Evolutionary conservation across 805 yeast genomes (phyloP).

Genomic region (Saturnispora serradocipensis): DNA sequence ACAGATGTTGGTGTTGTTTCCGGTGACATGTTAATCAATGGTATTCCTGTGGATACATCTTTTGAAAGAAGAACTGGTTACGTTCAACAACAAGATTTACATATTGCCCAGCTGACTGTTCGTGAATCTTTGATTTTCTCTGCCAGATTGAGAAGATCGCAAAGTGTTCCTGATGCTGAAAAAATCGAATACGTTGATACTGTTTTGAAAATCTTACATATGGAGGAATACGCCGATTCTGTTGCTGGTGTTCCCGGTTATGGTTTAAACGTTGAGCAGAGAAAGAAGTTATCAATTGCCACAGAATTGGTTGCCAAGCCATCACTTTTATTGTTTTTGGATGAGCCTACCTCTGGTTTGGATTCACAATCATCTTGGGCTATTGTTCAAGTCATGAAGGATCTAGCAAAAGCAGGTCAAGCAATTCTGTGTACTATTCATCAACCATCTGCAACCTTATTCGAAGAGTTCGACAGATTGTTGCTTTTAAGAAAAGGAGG

Average conservation of each 20-base stretch:
- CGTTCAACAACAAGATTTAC: slow-evolving; percentile 49
- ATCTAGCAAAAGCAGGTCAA: slow-evolving; percentile 43
- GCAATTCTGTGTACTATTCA: slow-evolving; percentile 51
- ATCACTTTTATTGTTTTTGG: slow-evolving; percentile 41
- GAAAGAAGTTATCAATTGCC: slow-evolving; percentile 45
- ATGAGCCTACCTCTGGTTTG: slow-evolving; percentile 50
- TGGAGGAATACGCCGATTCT: slow-evolving; percentile 45
- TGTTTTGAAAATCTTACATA: slow-evolving; percentile 31
- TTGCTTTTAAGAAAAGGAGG: slow-evolving; percentile 42
- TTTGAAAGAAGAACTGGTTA: slow-evolving; percentile 48
- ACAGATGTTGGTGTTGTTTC: slow-evolving; percentile 43
- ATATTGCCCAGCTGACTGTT: slow-evolving; percentile 40
- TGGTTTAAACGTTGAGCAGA: slow-evolving; percentile 48
- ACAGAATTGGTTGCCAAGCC: slow-evolving; percentile 49
- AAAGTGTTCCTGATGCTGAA: slow-evolving; percentile 35
- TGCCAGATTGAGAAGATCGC: slow-evolving; percentile 38
- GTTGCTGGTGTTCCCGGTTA: slow-evolving; percentile 37
- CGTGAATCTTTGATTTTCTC: slow-evolving; percentile 41
- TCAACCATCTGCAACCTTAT: slow-evolving; percentile 41
- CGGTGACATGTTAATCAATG: slow-evolving; percentile 52
- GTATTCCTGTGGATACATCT: slow-evolving; percentile 37
- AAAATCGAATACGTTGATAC: slow-evolving; percentile 37
- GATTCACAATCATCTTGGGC: slow-evolving; percentile 56
- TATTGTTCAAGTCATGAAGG: slow-evolving; percentile 41
- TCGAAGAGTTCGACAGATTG: slow-evolving; percentile 31